phyloP scores from a whole-genome alignment of 2,329 filamentous ascomycete genomes.

The Sporothrix inflata region DNA sequence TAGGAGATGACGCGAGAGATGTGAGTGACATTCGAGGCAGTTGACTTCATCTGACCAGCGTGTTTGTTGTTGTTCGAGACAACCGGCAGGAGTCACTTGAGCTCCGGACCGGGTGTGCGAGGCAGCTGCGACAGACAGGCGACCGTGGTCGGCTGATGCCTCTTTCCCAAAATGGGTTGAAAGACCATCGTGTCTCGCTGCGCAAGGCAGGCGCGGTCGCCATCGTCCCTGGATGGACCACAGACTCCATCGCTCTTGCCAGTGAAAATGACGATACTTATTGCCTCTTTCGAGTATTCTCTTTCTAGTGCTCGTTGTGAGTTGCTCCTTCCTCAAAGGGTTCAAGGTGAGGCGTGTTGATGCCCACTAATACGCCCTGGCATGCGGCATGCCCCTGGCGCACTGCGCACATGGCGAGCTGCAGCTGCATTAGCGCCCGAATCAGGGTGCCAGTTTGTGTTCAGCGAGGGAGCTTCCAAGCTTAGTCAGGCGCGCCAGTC shows the following conservation, averaged over 20 bases:
- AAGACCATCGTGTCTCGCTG: background rate
- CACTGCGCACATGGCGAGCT: background rate
- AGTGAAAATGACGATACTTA: background rate
- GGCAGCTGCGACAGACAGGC: constrained; percentile 14
- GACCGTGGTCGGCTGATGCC: constrained; percentile 13
- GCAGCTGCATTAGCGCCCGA: background rate
- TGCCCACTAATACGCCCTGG: constrained; percentile 1
- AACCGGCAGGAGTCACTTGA: constrained; percentile 11
- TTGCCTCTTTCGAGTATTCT: background rate
- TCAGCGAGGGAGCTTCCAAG: background rate
- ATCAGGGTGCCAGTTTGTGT: too few species aligned
- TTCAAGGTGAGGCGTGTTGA: too few species aligned
- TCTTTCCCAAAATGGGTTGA: background rate
- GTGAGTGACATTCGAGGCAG: background rate
- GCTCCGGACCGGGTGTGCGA: background rate
- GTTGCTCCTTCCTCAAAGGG: background rate
- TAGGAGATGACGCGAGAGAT: background rate
- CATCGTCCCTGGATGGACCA: background rate
- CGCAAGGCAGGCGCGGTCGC: background rate
- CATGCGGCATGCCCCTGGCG: background rate
- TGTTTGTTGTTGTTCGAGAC: background rate
- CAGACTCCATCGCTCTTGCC: background rate
- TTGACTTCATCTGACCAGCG: background rate
- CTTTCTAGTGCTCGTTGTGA: background rate
- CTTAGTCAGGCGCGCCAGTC: background rate